Evolutionary conservation across 768 basidiomycete genomes (phyloP).

Genomic region (Auricularia sp.): DNA sequence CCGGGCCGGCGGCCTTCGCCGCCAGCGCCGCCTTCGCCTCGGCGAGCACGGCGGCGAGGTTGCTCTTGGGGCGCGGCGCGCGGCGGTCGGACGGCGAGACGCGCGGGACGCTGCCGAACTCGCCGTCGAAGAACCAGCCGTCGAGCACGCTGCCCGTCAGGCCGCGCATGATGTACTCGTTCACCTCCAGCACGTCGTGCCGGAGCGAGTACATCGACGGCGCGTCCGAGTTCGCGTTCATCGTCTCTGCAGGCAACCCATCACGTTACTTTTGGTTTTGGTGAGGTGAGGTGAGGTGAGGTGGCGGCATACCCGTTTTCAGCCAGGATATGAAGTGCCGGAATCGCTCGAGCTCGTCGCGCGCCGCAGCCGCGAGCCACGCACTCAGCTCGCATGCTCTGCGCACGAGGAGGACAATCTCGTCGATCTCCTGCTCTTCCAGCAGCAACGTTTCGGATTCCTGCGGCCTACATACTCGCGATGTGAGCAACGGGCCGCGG

Average conservation of each 20-base stretch:
- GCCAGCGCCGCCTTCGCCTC: slow-evolving; percentile 39
- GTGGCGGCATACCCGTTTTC: slow-evolving; percentile 25
- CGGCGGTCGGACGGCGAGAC: slow-evolving; percentile 43
- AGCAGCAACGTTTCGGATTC: slow-evolving; percentile 48
- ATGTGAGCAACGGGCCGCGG: too few relatives aligned
- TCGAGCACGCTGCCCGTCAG: slow-evolving; percentile 61
- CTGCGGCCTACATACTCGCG: slow-evolving; percentile 34
- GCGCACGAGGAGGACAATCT: slow-evolving; percentile 62
- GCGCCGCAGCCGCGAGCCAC: slow-evolving; percentile 58
- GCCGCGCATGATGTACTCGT: slow-evolving; percentile 66
- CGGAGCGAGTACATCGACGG: slow-evolving; percentile 34
- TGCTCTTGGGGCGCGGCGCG: slow-evolving; percentile 26
- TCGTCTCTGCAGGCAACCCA: slow-evolving; percentile 28
- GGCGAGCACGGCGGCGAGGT: slow-evolving; percentile 33
- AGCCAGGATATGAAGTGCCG: slow-evolving; percentile 73
- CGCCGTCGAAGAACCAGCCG: slow-evolving; percentile 60
- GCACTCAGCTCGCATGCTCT: slow-evolving; percentile 52
- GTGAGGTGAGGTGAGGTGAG: slow-evolving; percentile 12
- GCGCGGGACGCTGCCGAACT: slow-evolving; percentile 25
- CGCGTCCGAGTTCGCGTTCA: slow-evolving; percentile 35
- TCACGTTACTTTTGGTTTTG: neutral
- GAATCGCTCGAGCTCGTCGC: slow-evolving; percentile 61
- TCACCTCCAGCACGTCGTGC: slow-evolving; percentile 72
- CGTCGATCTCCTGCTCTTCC: slow-evolving; percentile 77
- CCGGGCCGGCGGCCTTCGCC: slow-evolving; percentile 14